Conservation (phyloP, 2,329 filamentous ascomycete species). For the Alternaria atra region DNA sequence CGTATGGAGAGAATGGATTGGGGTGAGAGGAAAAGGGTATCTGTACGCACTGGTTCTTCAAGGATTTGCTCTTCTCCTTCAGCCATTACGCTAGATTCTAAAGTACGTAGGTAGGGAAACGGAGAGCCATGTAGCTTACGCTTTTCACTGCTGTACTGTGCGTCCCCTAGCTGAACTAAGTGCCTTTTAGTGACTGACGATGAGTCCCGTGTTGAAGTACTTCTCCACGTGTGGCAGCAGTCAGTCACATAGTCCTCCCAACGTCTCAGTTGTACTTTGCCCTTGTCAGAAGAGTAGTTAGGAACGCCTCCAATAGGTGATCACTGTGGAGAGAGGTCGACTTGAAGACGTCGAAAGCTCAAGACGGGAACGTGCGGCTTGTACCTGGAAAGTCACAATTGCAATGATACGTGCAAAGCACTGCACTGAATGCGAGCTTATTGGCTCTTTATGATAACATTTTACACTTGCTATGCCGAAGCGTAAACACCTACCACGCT, state of each 20-base stretch:
- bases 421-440: not conserved
- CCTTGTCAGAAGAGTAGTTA: no score
- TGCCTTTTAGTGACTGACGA: not conserved
- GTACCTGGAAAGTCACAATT: not conserved
- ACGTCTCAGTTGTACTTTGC: no score
- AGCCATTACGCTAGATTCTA: not conserved
- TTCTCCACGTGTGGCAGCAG: not conserved
- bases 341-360: not conserved
- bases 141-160: not conserved
- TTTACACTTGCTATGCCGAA: constrained; percentile 8
- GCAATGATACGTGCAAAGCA: not conserved
- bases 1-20: not conserved
- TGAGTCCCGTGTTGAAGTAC: not conserved
- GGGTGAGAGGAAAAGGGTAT: not conserved
- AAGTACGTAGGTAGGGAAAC: not conserved
- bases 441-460: constrained; percentile 4
- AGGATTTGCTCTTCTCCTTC: not conserved
- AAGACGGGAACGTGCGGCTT: not conserved
- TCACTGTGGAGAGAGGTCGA: no score
- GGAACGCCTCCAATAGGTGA: no score
- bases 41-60: not conserved
- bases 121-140: not conserved
- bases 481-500: constrained; percentile 7
- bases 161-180: not conserved
- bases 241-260: no score